Conservation (phyloP, 495 filamentous ascomycete genomes). For the Aspergillus egyptiacus region DNA sequence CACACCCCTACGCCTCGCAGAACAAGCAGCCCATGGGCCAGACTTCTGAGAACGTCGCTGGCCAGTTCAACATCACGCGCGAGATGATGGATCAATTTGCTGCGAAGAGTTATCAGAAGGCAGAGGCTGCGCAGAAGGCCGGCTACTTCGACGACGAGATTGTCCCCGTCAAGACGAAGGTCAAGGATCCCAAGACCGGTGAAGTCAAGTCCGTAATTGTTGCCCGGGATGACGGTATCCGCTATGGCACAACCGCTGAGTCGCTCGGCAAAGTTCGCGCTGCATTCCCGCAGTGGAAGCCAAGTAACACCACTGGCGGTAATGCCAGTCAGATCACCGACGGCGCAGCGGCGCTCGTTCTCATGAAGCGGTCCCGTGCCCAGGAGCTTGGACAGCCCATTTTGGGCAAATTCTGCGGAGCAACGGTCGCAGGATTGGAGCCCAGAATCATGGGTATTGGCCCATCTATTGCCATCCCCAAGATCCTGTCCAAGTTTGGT, state of each 20-base stretch:
- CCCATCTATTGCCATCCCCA: constrained; percentile 85
- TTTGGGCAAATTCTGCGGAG: constrained; percentile 83
- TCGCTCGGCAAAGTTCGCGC: constrained; percentile 73
- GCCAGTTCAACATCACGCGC: constrained; percentile 75
- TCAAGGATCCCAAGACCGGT: constrained; percentile 78
- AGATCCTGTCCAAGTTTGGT: constrained; percentile 74
- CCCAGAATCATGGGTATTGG: constrained; percentile 97
- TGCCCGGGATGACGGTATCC: constrained; percentile 81
- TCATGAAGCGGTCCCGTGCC: constrained; percentile 90
- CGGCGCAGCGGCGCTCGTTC: constrained; percentile 79
- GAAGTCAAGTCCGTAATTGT: constrained; percentile 70
- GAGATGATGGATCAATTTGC: constrained; percentile 76
- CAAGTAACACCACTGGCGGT: constrained; percentile 79
- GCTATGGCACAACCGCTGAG: constrained; percentile 83
- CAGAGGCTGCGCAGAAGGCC: constrained; percentile 85
- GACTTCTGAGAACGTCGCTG: constrained; percentile 89
- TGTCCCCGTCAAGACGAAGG: constrained; percentile 68
- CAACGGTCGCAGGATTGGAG: constrained; percentile 79
- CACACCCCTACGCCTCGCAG: constrained; percentile 68
- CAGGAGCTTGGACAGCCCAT: constrained; percentile 81
- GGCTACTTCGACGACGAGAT: constrained; percentile 93
- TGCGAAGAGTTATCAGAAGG: constrained; percentile 75
- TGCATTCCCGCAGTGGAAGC: constrained; percentile 84
- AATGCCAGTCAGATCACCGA: constrained; percentile 94
- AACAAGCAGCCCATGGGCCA: constrained; percentile 93